Conservation (phyloP, 2,329 filamentous ascomycete genomes). For the Trichophyton equinum region DNA sequence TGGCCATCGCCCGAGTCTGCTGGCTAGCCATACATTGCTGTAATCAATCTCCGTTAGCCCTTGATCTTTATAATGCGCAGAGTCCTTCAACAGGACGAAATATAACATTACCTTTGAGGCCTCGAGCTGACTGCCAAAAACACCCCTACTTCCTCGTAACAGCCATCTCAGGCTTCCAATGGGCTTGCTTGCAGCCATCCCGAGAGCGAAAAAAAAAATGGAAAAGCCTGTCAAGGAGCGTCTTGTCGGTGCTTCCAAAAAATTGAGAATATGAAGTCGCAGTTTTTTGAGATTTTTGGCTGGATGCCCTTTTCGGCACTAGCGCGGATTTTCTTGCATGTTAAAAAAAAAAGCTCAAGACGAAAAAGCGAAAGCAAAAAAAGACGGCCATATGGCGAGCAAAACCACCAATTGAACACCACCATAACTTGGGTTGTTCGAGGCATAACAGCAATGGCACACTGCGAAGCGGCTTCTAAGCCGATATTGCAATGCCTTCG, state of each 20-base stretch:
- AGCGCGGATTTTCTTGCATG: slow-evolving; percentile 8
- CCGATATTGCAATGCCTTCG: slow-evolving; percentile 33
- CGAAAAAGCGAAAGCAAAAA: slow-evolving; percentile 7
- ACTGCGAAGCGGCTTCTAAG: slow-evolving; percentile 33
- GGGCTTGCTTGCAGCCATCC: slow-evolving; percentile 27
- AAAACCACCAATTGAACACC: slow-evolving; percentile 10
- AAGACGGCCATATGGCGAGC: not conserved
- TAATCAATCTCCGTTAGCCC: slow-evolving; percentile 5
- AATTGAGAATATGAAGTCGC: not conserved
- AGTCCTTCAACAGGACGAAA: not conserved
- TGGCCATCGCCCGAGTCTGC: slow-evolving; percentile 33
- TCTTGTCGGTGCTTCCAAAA: not conserved
- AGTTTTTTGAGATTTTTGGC: slow-evolving; percentile 8
- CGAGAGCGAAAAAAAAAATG: slow-evolving; percentile 7
- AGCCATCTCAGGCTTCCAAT: slow-evolving; percentile 29
- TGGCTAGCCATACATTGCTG: slow-evolving; percentile 13
- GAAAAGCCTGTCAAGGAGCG: not conserved
- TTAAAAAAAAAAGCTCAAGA: not conserved
- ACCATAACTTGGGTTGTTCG: slow-evolving; percentile 6
- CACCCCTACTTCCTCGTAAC: slow-evolving; percentile 25
- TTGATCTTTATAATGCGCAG: not conserved
- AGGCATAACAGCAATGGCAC: slow-evolving; percentile 24
- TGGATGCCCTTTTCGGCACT: slow-evolving; percentile 13
- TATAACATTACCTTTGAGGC: slow-evolving; percentile 25
- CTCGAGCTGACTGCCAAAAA: slow-evolving; percentile 22